A percentile compares a stretch with the other conserved stretches of the same genome.
phyloP scores from a whole-genome alignment of 2,329 filamentous ascomycete species.

The Cladophialophora yegresii region DNA sequence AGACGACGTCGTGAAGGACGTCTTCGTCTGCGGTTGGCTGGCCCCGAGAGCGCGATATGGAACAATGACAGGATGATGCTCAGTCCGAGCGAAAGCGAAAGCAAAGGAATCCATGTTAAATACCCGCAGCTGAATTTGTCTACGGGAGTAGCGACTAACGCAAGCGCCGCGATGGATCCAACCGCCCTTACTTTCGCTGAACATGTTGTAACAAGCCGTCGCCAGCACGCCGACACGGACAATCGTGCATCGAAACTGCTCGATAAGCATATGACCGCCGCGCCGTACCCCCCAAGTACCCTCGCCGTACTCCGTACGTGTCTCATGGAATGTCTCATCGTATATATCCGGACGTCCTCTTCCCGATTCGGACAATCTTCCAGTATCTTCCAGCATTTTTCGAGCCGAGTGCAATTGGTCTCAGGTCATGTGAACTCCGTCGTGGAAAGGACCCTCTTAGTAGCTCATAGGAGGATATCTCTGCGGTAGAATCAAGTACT shows the following conservation, averaged over 20 bases:
- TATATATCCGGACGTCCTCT: background rate
- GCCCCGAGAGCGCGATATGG: conserved; percentile 20
- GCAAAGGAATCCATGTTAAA: conserved; percentile 27
- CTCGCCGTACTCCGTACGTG: background rate
- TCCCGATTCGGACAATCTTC: background rate
- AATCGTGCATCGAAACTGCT: conserved; percentile 2
- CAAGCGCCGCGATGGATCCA: conserved; percentile 29
- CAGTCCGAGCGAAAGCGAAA: conserved; percentile 23
- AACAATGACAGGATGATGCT: conserved; percentile 25
- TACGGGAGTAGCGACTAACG: conserved; percentile 7
- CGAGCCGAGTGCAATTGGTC: background rate
- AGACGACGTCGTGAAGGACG: conserved; percentile 26
- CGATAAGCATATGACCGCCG: background rate
- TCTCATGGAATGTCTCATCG: background rate
- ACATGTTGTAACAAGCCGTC: conserved; percentile 15
- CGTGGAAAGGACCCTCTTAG: background rate
- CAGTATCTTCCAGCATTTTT: background rate
- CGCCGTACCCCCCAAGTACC: background rate
- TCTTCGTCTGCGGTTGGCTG: conserved; percentile 8
- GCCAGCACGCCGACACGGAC: conserved; percentile 5
- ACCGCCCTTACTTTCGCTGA: conserved; percentile 11
- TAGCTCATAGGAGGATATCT: background rate
- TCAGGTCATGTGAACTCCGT: background rate
- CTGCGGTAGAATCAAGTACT: background rate
- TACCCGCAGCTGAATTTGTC: background rate